Evolutionary conservation across 345 rosid genomes (phyloP).

Genomic region (Cardamine chenopodiifolia): DNA sequence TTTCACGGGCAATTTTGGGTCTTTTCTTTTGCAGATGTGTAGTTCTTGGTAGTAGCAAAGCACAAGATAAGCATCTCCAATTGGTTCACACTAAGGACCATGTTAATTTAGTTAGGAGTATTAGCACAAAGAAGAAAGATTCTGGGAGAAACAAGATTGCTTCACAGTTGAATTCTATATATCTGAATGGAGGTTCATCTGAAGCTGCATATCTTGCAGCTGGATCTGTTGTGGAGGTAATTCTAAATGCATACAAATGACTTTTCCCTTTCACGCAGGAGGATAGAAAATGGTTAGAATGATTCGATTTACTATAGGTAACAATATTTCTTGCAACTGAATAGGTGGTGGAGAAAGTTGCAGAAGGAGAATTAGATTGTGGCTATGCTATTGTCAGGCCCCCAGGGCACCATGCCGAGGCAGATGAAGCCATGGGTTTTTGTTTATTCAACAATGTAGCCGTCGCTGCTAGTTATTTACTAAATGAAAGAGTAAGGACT

Average conservation of each 20-base stretch:
- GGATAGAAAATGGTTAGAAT: background rate
- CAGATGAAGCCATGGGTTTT: conserved; percentile 84
- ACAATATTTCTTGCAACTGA: conserved; percentile 18
- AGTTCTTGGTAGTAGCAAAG: conserved; percentile 65
- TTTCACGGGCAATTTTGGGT: conserved; percentile 7
- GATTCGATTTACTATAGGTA: background rate
- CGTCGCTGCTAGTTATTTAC: conserved; percentile 68
- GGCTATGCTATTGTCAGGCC: conserved; percentile 94
- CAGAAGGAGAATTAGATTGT: conserved; percentile 76
- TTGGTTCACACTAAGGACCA: conserved; percentile 68
- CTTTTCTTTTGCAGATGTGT: conserved; percentile 62
- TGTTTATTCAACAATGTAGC: conserved; percentile 97
- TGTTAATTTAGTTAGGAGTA: conserved; percentile 60
- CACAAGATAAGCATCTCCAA: conserved; percentile 58
- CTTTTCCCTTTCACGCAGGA: conserved; percentile 3
- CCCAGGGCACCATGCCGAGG: conserved; percentile 99
- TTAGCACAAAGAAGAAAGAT: conserved; percentile 67
- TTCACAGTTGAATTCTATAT: conserved; percentile 69
- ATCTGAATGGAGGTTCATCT: conserved; percentile 80
- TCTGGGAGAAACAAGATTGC: conserved; percentile 56
- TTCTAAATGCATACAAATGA: background rate
- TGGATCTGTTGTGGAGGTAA: conserved; percentile 86
- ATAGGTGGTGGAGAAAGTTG: conserved; percentile 77
- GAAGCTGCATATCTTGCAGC: conserved; percentile 89
- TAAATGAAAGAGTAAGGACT: conserved; percentile 64